A percentile compares a stretch with the other conserved stretches of the same genome.
phyloP scores from a whole-genome alignment of 495 filamentous ascomycete genomes.

The Trichoderma gamsii region DNA sequence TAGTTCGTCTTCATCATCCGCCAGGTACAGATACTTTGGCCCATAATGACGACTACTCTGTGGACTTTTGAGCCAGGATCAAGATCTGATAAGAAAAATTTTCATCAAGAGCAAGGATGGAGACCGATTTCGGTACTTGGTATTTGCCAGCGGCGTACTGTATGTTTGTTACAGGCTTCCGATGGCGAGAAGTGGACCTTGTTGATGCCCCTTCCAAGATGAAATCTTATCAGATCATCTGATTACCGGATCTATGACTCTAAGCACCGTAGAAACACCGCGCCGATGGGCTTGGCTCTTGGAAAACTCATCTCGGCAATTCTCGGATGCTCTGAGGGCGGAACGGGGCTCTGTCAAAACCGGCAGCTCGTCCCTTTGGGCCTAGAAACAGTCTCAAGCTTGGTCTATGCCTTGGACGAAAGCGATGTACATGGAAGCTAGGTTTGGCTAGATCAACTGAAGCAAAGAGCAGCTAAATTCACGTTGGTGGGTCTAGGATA shows the following conservation, averaged over 20 bases:
- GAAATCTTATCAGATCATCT: conserved; percentile 18
- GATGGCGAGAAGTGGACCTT: neutral
- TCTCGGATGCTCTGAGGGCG: neutral
- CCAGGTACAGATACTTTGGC: neutral
- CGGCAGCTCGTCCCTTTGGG: neutral
- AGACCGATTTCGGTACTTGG: conserved; percentile 3
- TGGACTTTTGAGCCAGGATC: neutral
- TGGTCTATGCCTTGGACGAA: neutral
- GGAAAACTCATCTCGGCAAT: neutral
- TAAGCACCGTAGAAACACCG: neutral
- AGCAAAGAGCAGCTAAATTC: no score
- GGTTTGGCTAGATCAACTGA: no score
- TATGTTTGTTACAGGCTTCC: neutral
- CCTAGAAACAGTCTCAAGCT: neutral
- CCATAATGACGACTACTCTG: neutral
- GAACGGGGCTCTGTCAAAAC: neutral
- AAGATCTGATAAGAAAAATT: neutral
- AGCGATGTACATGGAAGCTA: neutral
- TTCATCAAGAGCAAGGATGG: neutral
- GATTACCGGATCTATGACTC: conserved; percentile 12
- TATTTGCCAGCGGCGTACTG: neutral
- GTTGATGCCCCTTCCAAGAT: neutral
- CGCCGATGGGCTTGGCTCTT: neutral
- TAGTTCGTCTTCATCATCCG: neutral
- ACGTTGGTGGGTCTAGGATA: no score